Percentiles rank a stretch among this genome's conserved stretches.
Evolutionary conservation across 495 filamentous ascomycete genomes (phyloP).

Genomic region (Aspergillus sclerotiicarbonarius): DNA sequence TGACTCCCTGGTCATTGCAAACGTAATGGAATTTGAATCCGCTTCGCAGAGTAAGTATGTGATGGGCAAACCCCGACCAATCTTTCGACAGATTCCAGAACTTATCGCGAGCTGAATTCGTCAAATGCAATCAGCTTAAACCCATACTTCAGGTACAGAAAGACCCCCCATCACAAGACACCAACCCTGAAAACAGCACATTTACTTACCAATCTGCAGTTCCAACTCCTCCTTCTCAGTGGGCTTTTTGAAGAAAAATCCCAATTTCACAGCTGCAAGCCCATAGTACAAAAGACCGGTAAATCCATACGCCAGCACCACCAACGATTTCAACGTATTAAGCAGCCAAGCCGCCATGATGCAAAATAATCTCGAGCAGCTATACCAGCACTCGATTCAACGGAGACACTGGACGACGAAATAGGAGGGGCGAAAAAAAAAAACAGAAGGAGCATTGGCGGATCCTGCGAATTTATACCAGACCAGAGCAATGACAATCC

Average conservation of each 20-base stretch:
- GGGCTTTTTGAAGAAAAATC: conserved; percentile 33
- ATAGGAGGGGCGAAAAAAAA: background rate
- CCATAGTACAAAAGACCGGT: conserved; percentile 32
- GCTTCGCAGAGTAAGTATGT: conserved; percentile 44
- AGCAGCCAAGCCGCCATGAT: conserved; percentile 27
- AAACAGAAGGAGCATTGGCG: background rate
- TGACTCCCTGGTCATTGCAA: conserved; percentile 31
- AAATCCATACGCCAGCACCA: conserved; percentile 36
- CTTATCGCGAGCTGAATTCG: conserved; percentile 35
- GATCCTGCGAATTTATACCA: background rate
- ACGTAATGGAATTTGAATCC: conserved; percentile 56
- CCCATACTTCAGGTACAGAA: background rate
- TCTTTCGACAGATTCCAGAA: conserved; percentile 47
- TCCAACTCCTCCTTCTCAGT: conserved; percentile 39
- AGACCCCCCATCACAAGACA: background rate
- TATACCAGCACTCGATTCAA: background rate
- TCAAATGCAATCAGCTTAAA: background rate
- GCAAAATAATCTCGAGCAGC: background rate
- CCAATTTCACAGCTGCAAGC: conserved; percentile 20
- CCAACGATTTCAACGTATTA: conserved; percentile 15
- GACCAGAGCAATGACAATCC: background rate
- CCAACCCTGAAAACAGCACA: background rate
- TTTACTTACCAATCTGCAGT: conserved; percentile 37
- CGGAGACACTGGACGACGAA: background rate
- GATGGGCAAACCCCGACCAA: conserved; percentile 42